A percentile compares a stretch with the other conserved stretches of the same genome.
These are phyloP conservation scores for Nematodospora anomalae DNA, from an alignment of 1,139 yeast species.

Conservation along the genomic window DNA sequence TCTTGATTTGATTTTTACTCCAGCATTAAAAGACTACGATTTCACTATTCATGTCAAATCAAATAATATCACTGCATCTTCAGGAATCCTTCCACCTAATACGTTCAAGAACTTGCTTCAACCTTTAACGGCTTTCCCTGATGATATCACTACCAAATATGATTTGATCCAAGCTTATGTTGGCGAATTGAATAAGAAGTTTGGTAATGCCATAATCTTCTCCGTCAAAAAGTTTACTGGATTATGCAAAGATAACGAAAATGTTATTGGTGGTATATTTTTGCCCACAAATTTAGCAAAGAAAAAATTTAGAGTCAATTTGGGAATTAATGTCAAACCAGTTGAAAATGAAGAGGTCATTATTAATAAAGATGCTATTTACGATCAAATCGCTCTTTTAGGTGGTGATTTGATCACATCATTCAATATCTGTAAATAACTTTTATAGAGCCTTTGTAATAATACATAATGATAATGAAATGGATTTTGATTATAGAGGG, in stretches of 20 bases:
- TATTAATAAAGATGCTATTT: constrained; percentile 72
- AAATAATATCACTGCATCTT: constrained; percentile 40
- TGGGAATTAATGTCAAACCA: constrained; percentile 76
- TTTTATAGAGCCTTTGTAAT: neutral
- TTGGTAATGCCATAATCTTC: constrained; percentile 58
- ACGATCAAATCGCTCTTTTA: constrained; percentile 67
- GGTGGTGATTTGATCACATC: constrained; percentile 67
- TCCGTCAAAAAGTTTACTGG: constrained; percentile 57
- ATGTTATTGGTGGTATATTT: constrained; percentile 77
- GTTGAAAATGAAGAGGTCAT: constrained; percentile 54
- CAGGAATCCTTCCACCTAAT: constrained; percentile 56
- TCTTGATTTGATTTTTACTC: constrained; percentile 64
- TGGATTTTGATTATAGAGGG: no score
- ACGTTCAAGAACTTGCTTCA: constrained; percentile 66
- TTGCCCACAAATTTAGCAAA: constrained; percentile 59
- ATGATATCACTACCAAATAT: constrained; percentile 43
- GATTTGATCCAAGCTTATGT: constrained; percentile 59
- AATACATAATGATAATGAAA: neutral
- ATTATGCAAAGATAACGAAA: constrained; percentile 50
- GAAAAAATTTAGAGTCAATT: constrained; percentile 74
- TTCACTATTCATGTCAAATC: constrained; percentile 63
- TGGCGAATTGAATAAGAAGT: constrained; percentile 56
- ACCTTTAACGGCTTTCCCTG: constrained; percentile 41
- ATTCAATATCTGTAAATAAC: constrained; percentile 20
- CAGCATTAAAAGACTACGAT: constrained; percentile 84